Base-by-base conservation (phyloP, 257 asterid genomes). In the Coffea eugenioides region DNA sequence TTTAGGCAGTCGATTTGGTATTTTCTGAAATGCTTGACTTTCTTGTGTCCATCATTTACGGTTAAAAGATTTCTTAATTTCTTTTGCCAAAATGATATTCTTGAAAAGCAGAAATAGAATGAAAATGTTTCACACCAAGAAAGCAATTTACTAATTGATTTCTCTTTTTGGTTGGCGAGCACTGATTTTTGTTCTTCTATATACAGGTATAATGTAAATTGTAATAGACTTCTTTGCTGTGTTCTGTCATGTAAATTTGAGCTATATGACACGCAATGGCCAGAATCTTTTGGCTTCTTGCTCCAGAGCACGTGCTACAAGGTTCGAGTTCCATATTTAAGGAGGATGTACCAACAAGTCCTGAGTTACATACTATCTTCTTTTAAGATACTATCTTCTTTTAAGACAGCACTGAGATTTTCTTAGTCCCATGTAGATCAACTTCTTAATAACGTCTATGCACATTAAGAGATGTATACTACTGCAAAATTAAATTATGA, bases 401-500 rank as follows among this genome's bases (percentile, higher is more conserved):
- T 23, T 23, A n/a, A 61, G 31, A 62, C 69, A n/a, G 6, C 69
- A 62, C 39, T 36, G n/a, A 62, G 16, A n/a, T n/a, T n/a, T 62
- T 10, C 36, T n/a, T 1, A 43, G 52, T 46, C 46, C 57, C 25
- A 12, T 2, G 23, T 46, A 23, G 39, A 9, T 46, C 27, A 9
- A 39, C 27, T 46, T 54, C 76, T 14, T 31, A 13, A 69, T 46
- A 51, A 54, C 21, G 65, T 67, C 15, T 48, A 18, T 51, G 21
- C n/a, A 9, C 12, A 64, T 68, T 39, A 80, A 65, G 48, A 6
- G 5, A 51, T 43, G n/a, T 70, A 23, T 77, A 56, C 78, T 31
- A 70, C 49, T 80, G 59, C 72, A 34, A 83, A 72, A 66, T 70
- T 69, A 49, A 52, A 59, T 54, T 45, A 2, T 36, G 45, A 76